These are phyloP conservation scores for Schoenoplectus tabernaemontani DNA, from an alignment of 202 grass and related monocot species.

Conservation along the genomic window DNA sequence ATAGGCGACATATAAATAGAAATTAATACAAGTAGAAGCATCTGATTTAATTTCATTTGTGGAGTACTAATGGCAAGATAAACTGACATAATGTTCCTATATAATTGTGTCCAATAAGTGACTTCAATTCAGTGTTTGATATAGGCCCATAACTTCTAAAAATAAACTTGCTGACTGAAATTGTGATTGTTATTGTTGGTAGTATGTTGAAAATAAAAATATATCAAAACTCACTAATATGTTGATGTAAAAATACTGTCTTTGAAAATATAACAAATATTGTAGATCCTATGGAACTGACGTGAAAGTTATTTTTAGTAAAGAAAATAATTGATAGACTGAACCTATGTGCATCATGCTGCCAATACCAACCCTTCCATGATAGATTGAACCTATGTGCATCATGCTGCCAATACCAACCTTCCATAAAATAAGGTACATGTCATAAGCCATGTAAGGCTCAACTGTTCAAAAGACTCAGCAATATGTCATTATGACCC, in stretches of 20 bases:
- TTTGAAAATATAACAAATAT: background rate
- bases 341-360: background rate
- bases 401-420: background rate
- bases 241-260: background rate
- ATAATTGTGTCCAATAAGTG: background rate
- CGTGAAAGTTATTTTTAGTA: background rate
- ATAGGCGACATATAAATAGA: background rate
- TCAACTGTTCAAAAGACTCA: background rate
- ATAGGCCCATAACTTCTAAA: background rate
- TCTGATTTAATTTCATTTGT: background rate
- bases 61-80: background rate
- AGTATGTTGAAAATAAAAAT: background rate
- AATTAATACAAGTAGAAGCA: background rate
- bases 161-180: background rate
- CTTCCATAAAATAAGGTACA: background rate
- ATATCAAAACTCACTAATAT: background rate
- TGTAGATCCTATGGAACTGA: background rate
- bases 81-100: background rate
- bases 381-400: background rate
- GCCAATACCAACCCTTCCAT: no score
- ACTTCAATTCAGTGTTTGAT: background rate
- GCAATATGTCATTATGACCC: background rate
- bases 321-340: background rate
- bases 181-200: background rate
- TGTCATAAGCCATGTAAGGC: background rate